Percentiles rank a stretch among this genome's conserved stretches.
Evolutionary conservation across 768 basidiomycete species (phyloP).

Genomic region (Mrakia hoshinonis): DNA sequence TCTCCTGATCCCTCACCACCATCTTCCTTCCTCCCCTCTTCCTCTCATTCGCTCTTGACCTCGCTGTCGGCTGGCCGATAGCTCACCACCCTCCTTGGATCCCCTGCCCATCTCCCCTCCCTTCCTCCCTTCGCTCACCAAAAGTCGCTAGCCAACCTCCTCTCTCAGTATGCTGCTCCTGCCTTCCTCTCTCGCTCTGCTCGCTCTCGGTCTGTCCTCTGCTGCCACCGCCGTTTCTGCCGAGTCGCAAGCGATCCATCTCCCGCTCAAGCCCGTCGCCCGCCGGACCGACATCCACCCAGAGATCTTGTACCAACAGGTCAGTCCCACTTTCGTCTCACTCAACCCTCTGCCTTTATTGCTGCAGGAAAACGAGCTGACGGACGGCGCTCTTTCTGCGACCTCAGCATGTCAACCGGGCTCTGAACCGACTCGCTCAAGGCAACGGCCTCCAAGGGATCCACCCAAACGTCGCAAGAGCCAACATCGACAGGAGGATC

Average conservation of each 20-base stretch:
- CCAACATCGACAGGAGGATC: neutral
- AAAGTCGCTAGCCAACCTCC: no score
- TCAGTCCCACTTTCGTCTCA: neutral
- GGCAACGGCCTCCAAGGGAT: neutral
- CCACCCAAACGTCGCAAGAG: neutral
- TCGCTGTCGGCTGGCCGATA: neutral
- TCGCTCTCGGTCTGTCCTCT: no score
- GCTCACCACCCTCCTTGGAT: no score
- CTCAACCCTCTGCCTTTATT: neutral
- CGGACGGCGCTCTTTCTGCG: neutral
- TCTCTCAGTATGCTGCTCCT: no score
- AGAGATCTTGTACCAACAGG: constrained; percentile 50
- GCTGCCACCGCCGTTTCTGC: neutral
- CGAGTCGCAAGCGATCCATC: neutral
- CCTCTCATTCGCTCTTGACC: neutral
- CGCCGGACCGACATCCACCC: constrained; percentile 21
- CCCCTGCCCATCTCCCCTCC: no score
- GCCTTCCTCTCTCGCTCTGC: no score
- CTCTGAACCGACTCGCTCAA: neutral
- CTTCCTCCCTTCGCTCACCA: no score
- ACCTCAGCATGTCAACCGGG: neutral
- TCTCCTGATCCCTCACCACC: neutral
- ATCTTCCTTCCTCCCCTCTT: neutral
- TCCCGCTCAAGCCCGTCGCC: constrained; percentile 2
- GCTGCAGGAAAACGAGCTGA: neutral